A percentile compares a stretch with the other conserved stretches of the same genome.
phyloP scores from a whole-genome alignment of 257 asterid species.

The Nicotiana tabacum region DNA sequence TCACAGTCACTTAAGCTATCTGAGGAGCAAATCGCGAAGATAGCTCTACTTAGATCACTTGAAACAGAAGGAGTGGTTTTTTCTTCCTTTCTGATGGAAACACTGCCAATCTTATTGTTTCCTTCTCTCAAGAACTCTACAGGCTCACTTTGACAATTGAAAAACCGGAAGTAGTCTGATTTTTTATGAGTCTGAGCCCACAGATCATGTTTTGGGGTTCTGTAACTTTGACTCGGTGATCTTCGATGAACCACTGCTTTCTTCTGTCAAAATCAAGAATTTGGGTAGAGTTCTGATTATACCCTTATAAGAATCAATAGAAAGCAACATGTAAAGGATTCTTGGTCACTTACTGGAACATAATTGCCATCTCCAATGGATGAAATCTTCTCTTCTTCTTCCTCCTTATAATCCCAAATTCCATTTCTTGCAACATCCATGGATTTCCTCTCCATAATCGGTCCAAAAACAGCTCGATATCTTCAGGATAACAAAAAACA shows the following conservation, averaged over 20 bases:
- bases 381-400: conserved; percentile 25
- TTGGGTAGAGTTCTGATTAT: neutral
- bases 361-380: conserved; percentile 27
- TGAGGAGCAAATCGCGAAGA: conserved; percentile 50
- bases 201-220: conserved; percentile 27
- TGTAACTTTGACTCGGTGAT: conserved; percentile 35
- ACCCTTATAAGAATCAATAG: neutral
- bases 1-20: conserved; percentile 59
- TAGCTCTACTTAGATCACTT: conserved; percentile 31
- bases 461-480: conserved; percentile 60
- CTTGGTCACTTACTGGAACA: conserved; percentile 42
- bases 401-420: conserved; percentile 27
- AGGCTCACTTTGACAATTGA: conserved; percentile 50
- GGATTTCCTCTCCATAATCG: conserved; percentile 32
- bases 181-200: conserved; percentile 34
- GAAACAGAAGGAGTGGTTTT: conserved; percentile 6
- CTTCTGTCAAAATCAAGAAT: conserved; percentile 34
- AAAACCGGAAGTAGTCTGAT: conserved; percentile 40
- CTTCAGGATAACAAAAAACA: conserved; percentile 25
- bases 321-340: neutral
- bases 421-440: conserved; percentile 27
- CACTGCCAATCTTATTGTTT: conserved; percentile 19
- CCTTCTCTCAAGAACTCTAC: conserved; percentile 21
- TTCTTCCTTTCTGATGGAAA: conserved; percentile 21
- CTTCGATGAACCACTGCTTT: conserved; percentile 29